Base-by-base conservation (phyloP, 2,329 filamentous ascomycete genomes). In the Trichoderma hamatum region DNA sequence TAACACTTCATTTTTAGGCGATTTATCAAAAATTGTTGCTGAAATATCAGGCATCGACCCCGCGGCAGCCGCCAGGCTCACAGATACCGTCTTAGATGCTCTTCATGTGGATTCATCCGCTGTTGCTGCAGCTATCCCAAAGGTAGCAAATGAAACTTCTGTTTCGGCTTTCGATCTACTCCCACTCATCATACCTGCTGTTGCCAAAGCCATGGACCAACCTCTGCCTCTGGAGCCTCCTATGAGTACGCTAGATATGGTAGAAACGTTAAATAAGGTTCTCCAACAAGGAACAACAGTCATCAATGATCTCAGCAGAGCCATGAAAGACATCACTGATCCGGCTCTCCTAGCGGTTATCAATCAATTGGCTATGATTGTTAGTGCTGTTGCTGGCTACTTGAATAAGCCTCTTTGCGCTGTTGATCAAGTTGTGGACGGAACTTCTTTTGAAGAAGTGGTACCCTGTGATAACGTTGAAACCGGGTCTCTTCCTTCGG, bases 181-280 rank as follows among this genome's bases (percentile, higher is more conserved):
- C 3, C 74, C 75, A 5, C 43, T 75, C 2, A 63, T 76, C 14
- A 69, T 76, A 55, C 73, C 74, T 30, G 74, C 74, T 16, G 58
- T 75, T 36, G 71, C 73, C 9, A 59, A 63, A 7, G 71, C 69
- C 24, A 46, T 75, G 7, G 72, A 73, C 2, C 67, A 68, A 49
- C 46, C 56, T 3, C 28, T 71, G 16, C 58, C 71, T 16, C 52
- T 21, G n/a, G 14, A 24, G 21, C 60, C 36, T 14, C 51, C 70
- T 3, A 46, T 54, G 4, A 61, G 59, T 10, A 14, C 65, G 30
- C 32, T 62, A 5, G 69, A 72, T 34, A 52, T 70, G 54, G 28
- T 65, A 2, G 69, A 60, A 39, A 71, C 69, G n/a, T 61, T 72
- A 54, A 58, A 62, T 11, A 69, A 70, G 5, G 68, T 75, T 7